Evolutionary conservation across 2,329 filamentous ascomycete species (phyloP).

Genomic region (Gaeumannomyces sp.): DNA sequence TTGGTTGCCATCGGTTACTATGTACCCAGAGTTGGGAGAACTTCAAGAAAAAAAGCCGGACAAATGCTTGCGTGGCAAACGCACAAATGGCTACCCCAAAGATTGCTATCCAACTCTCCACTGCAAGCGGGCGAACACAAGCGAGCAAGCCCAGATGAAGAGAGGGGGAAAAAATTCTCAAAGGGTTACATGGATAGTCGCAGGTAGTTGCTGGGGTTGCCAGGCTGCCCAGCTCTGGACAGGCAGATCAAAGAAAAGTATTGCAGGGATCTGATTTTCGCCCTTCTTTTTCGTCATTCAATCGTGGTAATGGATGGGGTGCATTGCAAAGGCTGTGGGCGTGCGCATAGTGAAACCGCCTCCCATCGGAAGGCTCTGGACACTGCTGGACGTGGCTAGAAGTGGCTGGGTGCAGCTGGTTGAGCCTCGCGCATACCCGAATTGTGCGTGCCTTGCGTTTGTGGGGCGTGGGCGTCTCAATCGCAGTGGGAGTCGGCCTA

Average conservation of each 20-base stretch:
- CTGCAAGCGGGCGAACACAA: not conserved
- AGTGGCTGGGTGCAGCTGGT: not conserved
- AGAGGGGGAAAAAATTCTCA: not conserved
- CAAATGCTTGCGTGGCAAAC: not conserved
- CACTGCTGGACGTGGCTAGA: conserved; percentile 1
- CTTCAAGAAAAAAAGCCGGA: not conserved
- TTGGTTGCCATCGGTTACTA: not conserved
- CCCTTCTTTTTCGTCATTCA: not conserved
- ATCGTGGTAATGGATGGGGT: not conserved
- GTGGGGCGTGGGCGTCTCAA: not conserved
- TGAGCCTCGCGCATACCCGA: not conserved
- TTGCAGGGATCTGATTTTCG: not conserved
- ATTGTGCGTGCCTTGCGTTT: not conserved
- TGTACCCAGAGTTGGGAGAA: not conserved
- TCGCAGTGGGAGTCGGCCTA: not conserved
- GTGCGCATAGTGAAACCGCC: not conserved
- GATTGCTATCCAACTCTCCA: not conserved
- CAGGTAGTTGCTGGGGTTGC: not conserved
- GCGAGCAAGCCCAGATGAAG: not conserved
- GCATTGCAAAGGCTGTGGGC: not conserved
- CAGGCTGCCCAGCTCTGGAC: not conserved
- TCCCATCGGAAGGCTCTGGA: not conserved
- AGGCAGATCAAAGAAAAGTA: not conserved
- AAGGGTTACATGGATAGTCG: not conserved
- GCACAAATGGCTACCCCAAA: not conserved